Evolutionary conservation across 2,329 filamentous ascomycete genomes (phyloP).

Genomic region (Aurifilum marmelostoma): DNA sequence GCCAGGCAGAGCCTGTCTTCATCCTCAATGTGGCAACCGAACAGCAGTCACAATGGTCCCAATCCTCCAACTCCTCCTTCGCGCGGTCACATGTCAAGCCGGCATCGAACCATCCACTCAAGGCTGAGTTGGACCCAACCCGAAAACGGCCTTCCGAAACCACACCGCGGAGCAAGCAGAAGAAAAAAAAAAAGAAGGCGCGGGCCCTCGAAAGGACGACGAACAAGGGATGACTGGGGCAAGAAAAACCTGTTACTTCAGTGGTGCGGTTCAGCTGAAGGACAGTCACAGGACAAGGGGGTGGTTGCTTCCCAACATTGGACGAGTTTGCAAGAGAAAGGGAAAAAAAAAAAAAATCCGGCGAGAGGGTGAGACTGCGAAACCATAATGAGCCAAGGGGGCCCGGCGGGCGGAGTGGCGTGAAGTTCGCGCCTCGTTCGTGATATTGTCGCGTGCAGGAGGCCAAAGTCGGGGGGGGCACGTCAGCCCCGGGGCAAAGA

Average conservation of each 20-base stretch:
- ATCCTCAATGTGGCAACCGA: neutral
- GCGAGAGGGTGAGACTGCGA: neutral
- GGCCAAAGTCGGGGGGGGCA: neutral
- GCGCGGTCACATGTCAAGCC: neutral
- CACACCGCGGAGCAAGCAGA: neutral
- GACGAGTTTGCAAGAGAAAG: neutral
- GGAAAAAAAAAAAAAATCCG: neutral
- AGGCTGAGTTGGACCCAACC: neutral
- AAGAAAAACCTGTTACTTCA: neutral
- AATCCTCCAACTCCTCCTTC: neutral
- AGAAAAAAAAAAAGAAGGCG: neutral
- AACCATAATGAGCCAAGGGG: neutral
- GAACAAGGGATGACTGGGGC: neutral
- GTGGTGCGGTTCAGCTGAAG: neutral
- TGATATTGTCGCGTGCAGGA: constrained; percentile 3
- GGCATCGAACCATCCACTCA: neutral
- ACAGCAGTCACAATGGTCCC: neutral
- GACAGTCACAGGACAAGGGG: neutral
- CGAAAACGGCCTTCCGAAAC: neutral
- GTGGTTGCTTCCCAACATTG: neutral
- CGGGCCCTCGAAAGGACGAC: neutral
- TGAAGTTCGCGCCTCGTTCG: constrained; percentile 23
- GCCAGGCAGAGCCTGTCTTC: neutral
- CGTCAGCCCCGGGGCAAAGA: neutral
- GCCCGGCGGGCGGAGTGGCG: constrained; percentile 5